Base-by-base conservation (phyloP, 202 grass and related monocot species). In the Cymbopogon flexuosus region DNA sequence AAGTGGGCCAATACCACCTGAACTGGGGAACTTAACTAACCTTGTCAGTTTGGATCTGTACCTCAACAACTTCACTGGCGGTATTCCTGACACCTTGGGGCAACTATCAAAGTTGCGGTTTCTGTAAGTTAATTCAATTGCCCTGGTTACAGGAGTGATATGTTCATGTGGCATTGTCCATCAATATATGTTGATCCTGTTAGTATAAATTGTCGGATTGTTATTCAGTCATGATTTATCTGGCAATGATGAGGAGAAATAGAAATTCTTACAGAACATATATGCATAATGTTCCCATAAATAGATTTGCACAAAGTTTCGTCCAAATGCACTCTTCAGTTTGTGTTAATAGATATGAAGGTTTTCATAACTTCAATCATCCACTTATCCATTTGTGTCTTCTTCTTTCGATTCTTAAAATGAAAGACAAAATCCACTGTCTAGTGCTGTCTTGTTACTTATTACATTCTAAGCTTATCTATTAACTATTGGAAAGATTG, bases 41-140 rank as follows among this genome's bases (percentile, higher is more conserved):
- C 73, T 97, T 61, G 91, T 97, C 70, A 94, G 94, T 89, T 90
- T 97, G 81, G 94, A 97, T 90, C 73, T 97, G 70, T 97, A 97
- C 75, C 75, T 94, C 27, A 97, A 97, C 80, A 73, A 85, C 9
- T 90, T 97, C 31, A 87, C 81, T 59, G 85, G 89, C 1, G 5
- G n/a, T 22, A 90, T 97, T 84, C 91, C 94, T 42, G 85, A 83
- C 46, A 71, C 89, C 37, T 82, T 94, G 54, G 94, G 94, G 57
- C 75, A 94, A 84, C 84, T 97, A 23, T 74, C 39, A 21, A 93
- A 97, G 68, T 74, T 97, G 70, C 87, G 94, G 54, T 97, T 97
- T 74, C 87, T 97, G 91, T 97, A 92, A 86, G 94, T 80, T 67
- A 47, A 85, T 77, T 78, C 61, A 65, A 41, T 70, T 84, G 71